These are phyloP conservation scores for Radiomyces spectabilis DNA, from an alignment of 192 early-diverging fungal species.

Conservation along the genomic window DNA sequence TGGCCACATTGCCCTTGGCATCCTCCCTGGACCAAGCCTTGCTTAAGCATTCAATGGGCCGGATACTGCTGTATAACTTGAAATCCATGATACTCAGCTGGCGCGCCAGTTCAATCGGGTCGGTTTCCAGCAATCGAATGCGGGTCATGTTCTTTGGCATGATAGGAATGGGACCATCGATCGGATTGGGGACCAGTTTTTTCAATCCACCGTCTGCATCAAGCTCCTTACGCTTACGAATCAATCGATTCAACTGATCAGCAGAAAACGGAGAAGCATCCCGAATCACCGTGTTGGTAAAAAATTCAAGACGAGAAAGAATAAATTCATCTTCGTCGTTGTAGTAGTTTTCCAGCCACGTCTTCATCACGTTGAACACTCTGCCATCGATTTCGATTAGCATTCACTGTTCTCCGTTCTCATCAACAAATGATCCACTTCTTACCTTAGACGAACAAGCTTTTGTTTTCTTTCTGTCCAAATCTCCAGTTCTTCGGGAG, in stretches of 20 bases:
- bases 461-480: conserved; percentile 91
- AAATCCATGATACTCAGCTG: conserved; percentile 90
- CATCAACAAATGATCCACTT: not conserved
- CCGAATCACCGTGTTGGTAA: conserved; percentile 62
- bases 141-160: conserved; percentile 71
- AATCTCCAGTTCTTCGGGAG: conserved; percentile 53
- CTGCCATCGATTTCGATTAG: conserved; percentile 14
- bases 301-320: conserved; percentile 64
- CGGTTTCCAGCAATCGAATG: conserved; percentile 78
- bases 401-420: not conserved
- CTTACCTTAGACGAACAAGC: conserved; percentile 72
- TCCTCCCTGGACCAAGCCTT: conserved; percentile 75
- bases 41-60: conserved; percentile 81
- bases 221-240: conserved; percentile 55
- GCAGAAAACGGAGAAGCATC: conserved; percentile 64
- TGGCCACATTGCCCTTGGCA: conserved; percentile 54
- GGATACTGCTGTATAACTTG: conserved; percentile 71
- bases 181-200: conserved; percentile 56
- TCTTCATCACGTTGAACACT: conserved; percentile 91
- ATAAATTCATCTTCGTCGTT: conserved; percentile 67
- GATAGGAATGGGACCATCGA: conserved; percentile 67
- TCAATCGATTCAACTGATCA: conserved; percentile 64
- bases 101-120: conserved; percentile 88
- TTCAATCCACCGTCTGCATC: conserved; percentile 48
- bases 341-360: conserved; percentile 92